A percentile compares a stretch with the other conserved stretches of the same genome.
phyloP scores from a whole-genome alignment of 2,329 filamentous ascomycete genomes.

The Alternaria dauci region DNA sequence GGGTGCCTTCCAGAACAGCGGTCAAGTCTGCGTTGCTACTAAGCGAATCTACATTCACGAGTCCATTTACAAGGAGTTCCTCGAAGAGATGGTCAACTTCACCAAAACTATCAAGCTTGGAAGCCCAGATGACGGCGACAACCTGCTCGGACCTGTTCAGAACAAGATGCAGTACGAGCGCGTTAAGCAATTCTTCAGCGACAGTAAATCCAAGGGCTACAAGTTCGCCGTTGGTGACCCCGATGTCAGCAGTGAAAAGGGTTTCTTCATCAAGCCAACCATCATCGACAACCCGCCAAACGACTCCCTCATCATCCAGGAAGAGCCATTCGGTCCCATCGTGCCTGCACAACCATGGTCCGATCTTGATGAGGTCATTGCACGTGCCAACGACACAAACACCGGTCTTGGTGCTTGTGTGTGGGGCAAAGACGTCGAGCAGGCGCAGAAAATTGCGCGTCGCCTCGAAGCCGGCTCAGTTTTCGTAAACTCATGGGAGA shows the following conservation, averaged over 20 bases:
- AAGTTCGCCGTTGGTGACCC: conserved; percentile 62
- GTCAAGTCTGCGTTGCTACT: conserved; percentile 57
- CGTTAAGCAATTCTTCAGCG: conserved; percentile 64
- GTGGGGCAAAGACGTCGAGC: conserved; percentile 54
- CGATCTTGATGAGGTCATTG: conserved; percentile 61
- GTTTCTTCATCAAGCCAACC: conserved; percentile 68
- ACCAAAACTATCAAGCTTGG: conserved; percentile 55
- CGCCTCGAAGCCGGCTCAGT: conserved; percentile 63
- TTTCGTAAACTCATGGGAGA: conserved; percentile 63
- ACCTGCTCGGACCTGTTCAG: conserved; percentile 67
- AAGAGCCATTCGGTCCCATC: conserved; percentile 72
- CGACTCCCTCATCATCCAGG: conserved; percentile 63
- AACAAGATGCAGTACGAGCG: conserved; percentile 72
- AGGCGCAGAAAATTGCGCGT: conserved; percentile 58
- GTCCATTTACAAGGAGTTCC: conserved; percentile 50
- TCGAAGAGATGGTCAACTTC: conserved; percentile 55
- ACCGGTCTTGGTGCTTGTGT: conserved; percentile 64
- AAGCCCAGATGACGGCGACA: conserved; percentile 52
- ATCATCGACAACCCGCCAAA: conserved; percentile 68
- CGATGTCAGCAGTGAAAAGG: conserved; percentile 47
- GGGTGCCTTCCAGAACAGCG: conserved; percentile 64
- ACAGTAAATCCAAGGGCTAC: conserved; percentile 63
- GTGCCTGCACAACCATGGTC: conserved; percentile 71
- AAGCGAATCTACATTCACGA: conserved; percentile 52
- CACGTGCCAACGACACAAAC: conserved; percentile 58